Conservation (phyloP, 1,284 basidiomycete species). For the Apiotrichum laibachii region DNA sequence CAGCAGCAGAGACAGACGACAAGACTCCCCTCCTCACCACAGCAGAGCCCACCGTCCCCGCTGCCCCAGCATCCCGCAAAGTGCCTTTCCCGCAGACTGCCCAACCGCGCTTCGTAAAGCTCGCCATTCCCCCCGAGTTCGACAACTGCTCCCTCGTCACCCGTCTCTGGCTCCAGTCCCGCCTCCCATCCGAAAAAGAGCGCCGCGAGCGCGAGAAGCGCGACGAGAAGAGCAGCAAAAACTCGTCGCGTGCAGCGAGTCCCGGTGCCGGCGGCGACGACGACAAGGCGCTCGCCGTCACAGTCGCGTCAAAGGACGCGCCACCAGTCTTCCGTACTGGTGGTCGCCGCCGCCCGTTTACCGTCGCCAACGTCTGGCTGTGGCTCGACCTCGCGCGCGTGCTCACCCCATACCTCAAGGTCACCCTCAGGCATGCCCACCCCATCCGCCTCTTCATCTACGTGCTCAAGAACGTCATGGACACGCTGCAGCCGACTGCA, state of each 20-base stretch:
- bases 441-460: constrained; percentile 5
- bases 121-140: constrained; percentile 6
- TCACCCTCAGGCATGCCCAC: not conserved
- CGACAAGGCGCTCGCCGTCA: too few relatives aligned
- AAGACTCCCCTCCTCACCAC: too few relatives aligned
- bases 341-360: not conserved
- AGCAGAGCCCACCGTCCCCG: too few relatives aligned
- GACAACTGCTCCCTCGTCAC: constrained; percentile 7
- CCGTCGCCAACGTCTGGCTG: constrained; percentile 4
- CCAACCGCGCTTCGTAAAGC: constrained; percentile 10
- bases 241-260: not conserved
- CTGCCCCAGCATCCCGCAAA: not conserved
- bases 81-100: not conserved
- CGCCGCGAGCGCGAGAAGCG: not conserved
- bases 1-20: too few relatives aligned
- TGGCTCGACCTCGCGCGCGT: constrained; percentile 12
- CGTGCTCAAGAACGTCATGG: constrained; percentile 1
- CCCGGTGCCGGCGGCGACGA: not conserved
- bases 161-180: constrained; percentile 15
- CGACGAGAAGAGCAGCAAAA: not conserved
- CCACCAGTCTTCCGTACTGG: not conserved
- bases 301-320: not conserved
- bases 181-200: not conserved
- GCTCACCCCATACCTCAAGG: not conserved
- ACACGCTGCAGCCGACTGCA: constrained; percentile 1